Evolutionary conservation across 108 stramenopile genomes (phyloP).

Genomic region (Conticribra weissflogii): DNA sequence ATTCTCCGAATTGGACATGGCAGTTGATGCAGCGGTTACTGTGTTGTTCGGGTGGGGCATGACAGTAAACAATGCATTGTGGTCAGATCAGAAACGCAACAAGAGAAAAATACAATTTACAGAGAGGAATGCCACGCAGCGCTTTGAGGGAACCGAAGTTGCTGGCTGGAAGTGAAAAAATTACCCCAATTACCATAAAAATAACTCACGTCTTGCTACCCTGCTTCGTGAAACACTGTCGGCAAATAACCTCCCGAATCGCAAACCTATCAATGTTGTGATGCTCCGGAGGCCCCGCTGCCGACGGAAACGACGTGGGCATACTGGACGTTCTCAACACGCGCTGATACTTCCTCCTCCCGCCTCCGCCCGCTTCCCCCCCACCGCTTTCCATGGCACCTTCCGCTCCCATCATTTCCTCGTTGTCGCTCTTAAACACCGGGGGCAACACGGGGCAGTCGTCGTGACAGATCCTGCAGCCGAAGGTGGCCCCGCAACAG

Average conservation of each 20-base stretch:
- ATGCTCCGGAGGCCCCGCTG: conserved; percentile 68
- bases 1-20: conserved; percentile 79
- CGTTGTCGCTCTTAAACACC: conserved; percentile 5
- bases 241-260: conserved; percentile 79
- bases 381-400: conserved; percentile 1
- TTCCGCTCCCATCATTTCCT: background rate
- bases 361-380: background rate
- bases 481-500: conserved; percentile 80
- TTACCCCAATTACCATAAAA: too few species aligned
- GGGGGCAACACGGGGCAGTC: conserved; percentile 62
- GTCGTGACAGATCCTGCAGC: conserved; percentile 91
- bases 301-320: conserved; percentile 30
- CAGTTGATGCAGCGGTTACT: conserved; percentile 87
- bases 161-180: too few species aligned
- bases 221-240: conserved; percentile 79
- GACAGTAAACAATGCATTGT: background rate
- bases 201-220: conserved; percentile 39
- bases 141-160: too few species aligned
- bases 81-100: conserved; percentile 1
- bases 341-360: conserved; percentile 28
- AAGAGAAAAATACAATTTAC: conserved; percentile 8
- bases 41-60: conserved; percentile 6
- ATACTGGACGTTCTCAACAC: conserved; percentile 37
- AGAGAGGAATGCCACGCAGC: too few species aligned
- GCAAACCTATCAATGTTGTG: conserved; percentile 77